phyloP scores from a whole-genome alignment of 306 rosid species.

The Argentina anserina region DNA sequence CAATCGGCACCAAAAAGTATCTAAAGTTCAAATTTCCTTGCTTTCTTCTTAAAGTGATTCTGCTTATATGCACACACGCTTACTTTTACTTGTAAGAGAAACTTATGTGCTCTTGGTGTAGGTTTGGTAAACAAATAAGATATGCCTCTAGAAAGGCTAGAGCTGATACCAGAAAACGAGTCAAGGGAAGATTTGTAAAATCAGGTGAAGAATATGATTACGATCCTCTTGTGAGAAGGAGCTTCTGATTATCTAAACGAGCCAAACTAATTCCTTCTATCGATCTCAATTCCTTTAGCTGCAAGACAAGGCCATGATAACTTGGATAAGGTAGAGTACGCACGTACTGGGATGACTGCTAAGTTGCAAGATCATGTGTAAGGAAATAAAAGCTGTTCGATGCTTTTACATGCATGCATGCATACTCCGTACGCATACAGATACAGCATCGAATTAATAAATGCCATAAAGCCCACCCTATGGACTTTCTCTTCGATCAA shows the following conservation, averaged over 20 bases:
- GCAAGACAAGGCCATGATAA: constrained; percentile 29
- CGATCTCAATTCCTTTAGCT: constrained; percentile 14
- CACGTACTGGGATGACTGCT: too few relatives aligned
- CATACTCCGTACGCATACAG: background rate
- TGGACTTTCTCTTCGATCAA: background rate
- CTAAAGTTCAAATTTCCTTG: background rate
- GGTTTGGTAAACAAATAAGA: constrained; percentile 93
- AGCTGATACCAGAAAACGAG: constrained; percentile 89
- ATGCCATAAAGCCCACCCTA: background rate
- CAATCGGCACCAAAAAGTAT: too few relatives aligned
- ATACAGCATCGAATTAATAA: background rate
- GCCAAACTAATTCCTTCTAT: constrained; percentile 11
- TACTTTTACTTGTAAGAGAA: background rate
- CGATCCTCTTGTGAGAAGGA: constrained; percentile 51
- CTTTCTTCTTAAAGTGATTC: background rate
- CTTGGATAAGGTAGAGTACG: constrained; percentile 17
- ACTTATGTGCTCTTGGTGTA: constrained; percentile 32
- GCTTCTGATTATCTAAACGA: constrained; percentile 26
- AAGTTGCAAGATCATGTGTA: constrained; percentile 17
- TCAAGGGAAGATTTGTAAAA: constrained; percentile 86
- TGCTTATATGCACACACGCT: background rate
- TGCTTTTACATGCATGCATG: background rate
- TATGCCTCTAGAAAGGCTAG: constrained; percentile 89
- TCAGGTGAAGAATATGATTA: constrained; percentile 76
- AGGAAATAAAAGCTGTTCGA: constrained; percentile 7